These are phyloP conservation scores for Lonicera japonica DNA, from an alignment of 129 eudicot species.

Conservation along the genomic window DNA sequence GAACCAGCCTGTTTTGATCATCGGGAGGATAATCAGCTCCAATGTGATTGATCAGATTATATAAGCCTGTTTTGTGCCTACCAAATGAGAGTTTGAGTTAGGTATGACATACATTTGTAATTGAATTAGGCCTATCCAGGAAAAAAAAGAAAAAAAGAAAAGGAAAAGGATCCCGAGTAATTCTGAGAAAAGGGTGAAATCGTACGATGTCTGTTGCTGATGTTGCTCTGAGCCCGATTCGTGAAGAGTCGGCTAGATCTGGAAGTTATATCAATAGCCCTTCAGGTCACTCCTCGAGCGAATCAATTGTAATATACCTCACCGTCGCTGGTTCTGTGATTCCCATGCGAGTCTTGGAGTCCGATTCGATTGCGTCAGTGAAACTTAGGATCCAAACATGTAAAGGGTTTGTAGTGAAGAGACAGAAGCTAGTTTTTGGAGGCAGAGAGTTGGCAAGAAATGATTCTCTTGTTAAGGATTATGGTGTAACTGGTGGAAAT, in stretches of 20 bases:
- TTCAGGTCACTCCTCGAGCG: slow-evolving; percentile 23
- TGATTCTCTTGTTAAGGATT: slow-evolving; percentile 54
- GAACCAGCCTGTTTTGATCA: slow-evolving; percentile 6
- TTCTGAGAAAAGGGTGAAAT: slow-evolving; percentile 5
- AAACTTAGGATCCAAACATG: slow-evolving; percentile 65
- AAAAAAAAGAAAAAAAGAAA: not conserved
- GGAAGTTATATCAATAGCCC: slow-evolving; percentile 29
- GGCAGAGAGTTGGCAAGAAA: slow-evolving; percentile 68
- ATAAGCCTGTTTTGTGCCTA: not conserved
- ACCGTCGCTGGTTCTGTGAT: slow-evolving; percentile 53
- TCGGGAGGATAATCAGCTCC: slow-evolving; percentile 18
- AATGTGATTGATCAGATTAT: slow-evolving; percentile 14
- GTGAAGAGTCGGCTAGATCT: slow-evolving; percentile 18
- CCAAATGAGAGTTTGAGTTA: slow-evolving; percentile 1
- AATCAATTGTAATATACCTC: slow-evolving; percentile 49
- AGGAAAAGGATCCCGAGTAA: not conserved
- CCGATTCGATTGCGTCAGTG: slow-evolving; percentile 64
- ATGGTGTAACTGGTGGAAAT: slow-evolving; percentile 57
- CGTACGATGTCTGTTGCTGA: slow-evolving; percentile 59
- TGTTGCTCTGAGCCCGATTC: slow-evolving; percentile 53
- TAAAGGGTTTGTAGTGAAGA: slow-evolving; percentile 66
- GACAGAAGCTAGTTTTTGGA: slow-evolving; percentile 57
- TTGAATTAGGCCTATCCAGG: not conserved
- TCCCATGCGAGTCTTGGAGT: slow-evolving; percentile 64
- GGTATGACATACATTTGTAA: not conserved